phyloP scores from a whole-genome alignment of 2,329 filamentous ascomycete genomes.

The Tolypocladium sp. region DNA sequence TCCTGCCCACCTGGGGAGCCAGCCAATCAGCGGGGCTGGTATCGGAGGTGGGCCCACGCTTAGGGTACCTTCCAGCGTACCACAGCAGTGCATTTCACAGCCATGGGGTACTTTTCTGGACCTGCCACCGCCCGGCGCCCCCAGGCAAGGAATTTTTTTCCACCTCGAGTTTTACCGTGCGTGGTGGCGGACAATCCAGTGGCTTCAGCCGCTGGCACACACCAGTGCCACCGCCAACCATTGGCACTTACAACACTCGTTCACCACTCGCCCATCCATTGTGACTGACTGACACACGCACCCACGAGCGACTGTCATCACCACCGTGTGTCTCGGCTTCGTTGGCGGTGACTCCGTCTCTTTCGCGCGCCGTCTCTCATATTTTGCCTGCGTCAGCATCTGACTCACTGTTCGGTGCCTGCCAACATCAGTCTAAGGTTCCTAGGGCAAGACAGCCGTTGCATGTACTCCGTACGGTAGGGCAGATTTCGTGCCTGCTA shows the following conservation, averaged over 20 bases:
- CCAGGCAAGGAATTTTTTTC: background rate
- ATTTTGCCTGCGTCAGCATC: background rate
- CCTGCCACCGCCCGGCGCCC: background rate
- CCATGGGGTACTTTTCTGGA: background rate
- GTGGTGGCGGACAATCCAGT: background rate
- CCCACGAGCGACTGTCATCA: too few species aligned
- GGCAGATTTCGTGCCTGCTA: background rate
- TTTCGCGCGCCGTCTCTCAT: background rate
- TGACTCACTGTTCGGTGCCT: background rate
- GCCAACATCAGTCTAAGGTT: background rate
- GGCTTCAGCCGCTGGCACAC: background rate
- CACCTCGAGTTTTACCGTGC: background rate
- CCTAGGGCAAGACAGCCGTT: background rate
- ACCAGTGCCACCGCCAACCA: background rate
- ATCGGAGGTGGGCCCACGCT: slow-evolving; percentile 7
- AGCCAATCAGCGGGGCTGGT: slow-evolving; percentile 10
- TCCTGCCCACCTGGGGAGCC: slow-evolving; percentile 4
- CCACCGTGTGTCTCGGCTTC: background rate
- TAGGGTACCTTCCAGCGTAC: slow-evolving; percentile 11
- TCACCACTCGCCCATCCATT: background rate
- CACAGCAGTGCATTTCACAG: background rate
- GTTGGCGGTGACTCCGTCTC: background rate
- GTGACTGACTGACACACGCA: background rate
- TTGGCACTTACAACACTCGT: background rate
- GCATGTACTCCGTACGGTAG: too few species aligned